Evolutionary conservation across 2,329 filamentous ascomycete species (phyloP), one percentile per base, ranked within the genome.

Genomic region (Harringtonia aguacate): DNA sequence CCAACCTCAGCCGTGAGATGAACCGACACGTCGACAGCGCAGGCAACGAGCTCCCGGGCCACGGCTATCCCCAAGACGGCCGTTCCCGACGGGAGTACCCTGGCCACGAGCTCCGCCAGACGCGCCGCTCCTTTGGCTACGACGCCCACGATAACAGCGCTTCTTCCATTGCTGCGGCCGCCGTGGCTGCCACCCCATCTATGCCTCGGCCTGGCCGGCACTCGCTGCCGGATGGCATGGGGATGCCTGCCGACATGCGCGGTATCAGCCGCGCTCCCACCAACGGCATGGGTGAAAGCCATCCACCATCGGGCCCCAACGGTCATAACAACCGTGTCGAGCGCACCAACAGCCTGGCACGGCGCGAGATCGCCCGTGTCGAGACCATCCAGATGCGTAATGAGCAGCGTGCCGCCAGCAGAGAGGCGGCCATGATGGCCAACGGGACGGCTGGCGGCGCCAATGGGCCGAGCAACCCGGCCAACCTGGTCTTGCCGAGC

Each of bases 311-410:
- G 17, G 17, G 9, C 20, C n/a, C 33, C 18, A 15, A n/a, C 18
- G 9, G 14, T 14, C 4, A 22, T 12, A 29, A 35, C 9, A 58
- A 63, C 45, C 53, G 58, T 7, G 53, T 73, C 3, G 69, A 75
- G 48, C 65, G 72, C 35, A 68, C 73, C 15, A 68, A 68, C 48
- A 58, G 57, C 21, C 59, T 74, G 9, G 73, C 73, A 9, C 64
- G 65, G 10, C 68, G 71, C 21, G 73, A 76, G 50, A 67, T 77
- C 33, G 64, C 66, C 1, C 67, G 72, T 3, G 67, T 68, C 40
- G 73, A 77, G 51, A 67, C 67, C 10, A 64, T 65, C 0, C 72
- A 76, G 53, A 59, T 63, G 49, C 70, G 73, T 17, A 66, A 67
- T n/a, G 69, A 74, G 44, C 61, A 67, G 33, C 67, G 70, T 31